Evolutionary conservation across 345 rosid genomes (phyloP), one percentile per base, ranked within the genome.

Genomic region (Abelmoschus esculentus): DNA sequence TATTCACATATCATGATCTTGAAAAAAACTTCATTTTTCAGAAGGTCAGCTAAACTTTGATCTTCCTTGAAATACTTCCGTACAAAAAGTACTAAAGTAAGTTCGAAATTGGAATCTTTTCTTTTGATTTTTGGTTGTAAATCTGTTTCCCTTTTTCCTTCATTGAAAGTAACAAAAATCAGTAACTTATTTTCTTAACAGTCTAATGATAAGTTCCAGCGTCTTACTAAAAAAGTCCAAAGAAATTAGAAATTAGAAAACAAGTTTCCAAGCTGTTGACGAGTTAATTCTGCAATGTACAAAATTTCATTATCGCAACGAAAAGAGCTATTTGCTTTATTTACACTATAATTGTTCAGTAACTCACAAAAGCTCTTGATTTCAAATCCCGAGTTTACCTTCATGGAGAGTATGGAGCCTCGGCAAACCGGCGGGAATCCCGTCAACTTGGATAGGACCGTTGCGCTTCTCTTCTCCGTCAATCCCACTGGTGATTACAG

Each of bases 401-500:
- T 92, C 91, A 52, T 82, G 85, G 65, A 89, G 75, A 18, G 90
- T 85, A 62, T 87, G 99, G 59, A 96, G 90, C 79, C 86, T 79
- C 3, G 97, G 98, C 74, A 92, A 78, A 15, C 92, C 98, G 1
- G 83, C 79, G 13, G 97, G 97, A 76, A 92, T 96, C 67, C 85
- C 93, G 1, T 90, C 97, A 2, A 83, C 86, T 22, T 76, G 80
- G 14, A 85, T 26, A 40, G 85, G 82, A n/a, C 97, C 98, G 68
- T 87, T 96, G 1, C 85, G 72, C 56, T 82, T 86, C 68, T 89
- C 90, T 50, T 76, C 91, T 4, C 78, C 86, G 46, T 85, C 96
- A 56, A 71, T 56, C 13, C 80, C 88, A 28, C 79, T 77, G 15
- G 90, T 81, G 66, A 86, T 79, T 14, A 80, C 80, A 11, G 90